Base-by-base conservation (phyloP, 106 monocot genomes). In the Agapanthus africanus region DNA sequence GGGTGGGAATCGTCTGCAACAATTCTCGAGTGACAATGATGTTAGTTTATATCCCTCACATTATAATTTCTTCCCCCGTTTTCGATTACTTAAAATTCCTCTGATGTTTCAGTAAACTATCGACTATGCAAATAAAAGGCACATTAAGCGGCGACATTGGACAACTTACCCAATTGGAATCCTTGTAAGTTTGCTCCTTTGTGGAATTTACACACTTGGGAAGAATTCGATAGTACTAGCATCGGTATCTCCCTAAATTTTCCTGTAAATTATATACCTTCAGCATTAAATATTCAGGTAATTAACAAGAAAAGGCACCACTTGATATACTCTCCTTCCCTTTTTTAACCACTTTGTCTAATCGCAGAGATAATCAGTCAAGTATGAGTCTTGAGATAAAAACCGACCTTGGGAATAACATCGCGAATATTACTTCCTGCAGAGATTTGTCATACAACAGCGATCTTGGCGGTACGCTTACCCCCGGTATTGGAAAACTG, bases 1-100 rank as follows among this genome's bases (percentile, higher is more conserved):
- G 89, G 89, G 85, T 77, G 26, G 89, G 89, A 73, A 77, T 90
- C n/a, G 0, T 32, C 1, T 85, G 85, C 76, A 69, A 13, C 38
- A 71, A 72, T 39, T 82, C 82, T 19, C 74, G 80, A 33, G 80
- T 90, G 37, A 80, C 65, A 30, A 18, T 40, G 28, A 4, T 90
- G 89, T 85, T 32, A 71, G 89, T 79, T 14, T 33, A 25, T 37
- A 13, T 28, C 18, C 18, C 13, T 39, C 4, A 26, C 18, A 6
- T 2, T 14, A n/a, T 9, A 11, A 3, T 40, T 42, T 37, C 19
- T 34, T 37, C 7, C 27, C 4, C n/a, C 19, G 21, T 63, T 10
- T n/a, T 7, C 54, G 2, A 49, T 39, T 56, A 63, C 36, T 41
- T 73, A 21, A 28, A 27, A 42, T 6, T 26, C 4, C 25, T 78